These are phyloP conservation scores for Vitis amurensis DNA, from an alignment of 164 flowering plant genomes.

Conservation along the genomic window DNA sequence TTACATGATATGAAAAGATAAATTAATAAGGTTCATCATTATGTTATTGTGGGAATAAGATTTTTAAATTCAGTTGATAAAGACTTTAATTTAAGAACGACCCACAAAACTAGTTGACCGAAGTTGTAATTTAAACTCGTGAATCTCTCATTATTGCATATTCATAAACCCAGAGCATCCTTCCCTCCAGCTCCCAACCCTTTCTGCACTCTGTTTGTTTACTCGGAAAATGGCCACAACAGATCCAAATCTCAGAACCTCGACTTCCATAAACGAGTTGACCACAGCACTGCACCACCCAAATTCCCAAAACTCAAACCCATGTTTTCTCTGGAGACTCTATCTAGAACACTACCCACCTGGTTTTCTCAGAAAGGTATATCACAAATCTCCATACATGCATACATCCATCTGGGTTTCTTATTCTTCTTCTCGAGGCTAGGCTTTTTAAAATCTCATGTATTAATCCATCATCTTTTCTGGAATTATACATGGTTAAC, in stretches of 20 bases:
- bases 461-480: background rate
- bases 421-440: background rate
- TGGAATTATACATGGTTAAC: too few species aligned
- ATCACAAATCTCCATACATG: background rate
- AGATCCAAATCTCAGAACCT: background rate
- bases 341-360: constrained; percentile 30
- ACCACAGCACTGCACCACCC: constrained; percentile 14
- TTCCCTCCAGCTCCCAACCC: too few species aligned
- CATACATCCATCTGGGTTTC: background rate
- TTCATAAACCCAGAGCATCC: too few species aligned
- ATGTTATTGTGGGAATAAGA: too few species aligned
- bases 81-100: too few species aligned
- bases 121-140: too few species aligned
- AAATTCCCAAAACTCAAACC: background rate
- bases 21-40: too few species aligned
- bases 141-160: too few species aligned
- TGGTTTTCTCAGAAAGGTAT: constrained; percentile 36
- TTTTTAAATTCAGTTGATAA: too few species aligned
- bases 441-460: background rate
- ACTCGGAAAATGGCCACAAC: constrained; percentile 2
- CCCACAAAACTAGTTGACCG: too few species aligned
- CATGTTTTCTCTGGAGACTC: background rate
- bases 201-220: background rate
- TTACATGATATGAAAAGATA: too few species aligned
- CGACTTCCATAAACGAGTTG: background rate